Percentiles rank a stretch among this genome's conserved stretches.
Evolutionary conservation across 2,329 filamentous ascomycete species (phyloP).

Genomic region (Colletotrichum sp.): DNA sequence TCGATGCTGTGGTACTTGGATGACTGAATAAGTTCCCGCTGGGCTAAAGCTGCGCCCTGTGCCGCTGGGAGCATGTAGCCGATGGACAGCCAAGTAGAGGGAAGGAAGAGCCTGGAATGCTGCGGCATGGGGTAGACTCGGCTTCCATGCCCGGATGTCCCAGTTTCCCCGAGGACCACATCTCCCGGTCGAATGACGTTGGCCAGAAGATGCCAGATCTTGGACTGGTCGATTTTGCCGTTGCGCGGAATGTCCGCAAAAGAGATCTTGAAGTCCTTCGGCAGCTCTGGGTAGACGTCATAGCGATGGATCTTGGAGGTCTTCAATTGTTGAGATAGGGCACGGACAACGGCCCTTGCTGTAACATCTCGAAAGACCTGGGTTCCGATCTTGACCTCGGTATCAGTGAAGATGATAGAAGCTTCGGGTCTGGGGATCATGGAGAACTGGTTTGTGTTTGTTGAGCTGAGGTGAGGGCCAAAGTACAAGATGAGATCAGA

Average conservation of each 20-base stretch:
- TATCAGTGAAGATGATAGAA: slow-evolving; percentile 31
- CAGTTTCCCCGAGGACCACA: slow-evolving; percentile 62
- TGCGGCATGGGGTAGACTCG: slow-evolving; percentile 55
- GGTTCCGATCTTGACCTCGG: slow-evolving; percentile 18
- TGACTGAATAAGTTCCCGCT: slow-evolving; percentile 43
- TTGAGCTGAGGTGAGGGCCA: slow-evolving; percentile 5
- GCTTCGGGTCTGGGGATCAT: not conserved
- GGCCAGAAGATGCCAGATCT: slow-evolving; percentile 44
- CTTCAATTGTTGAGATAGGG: slow-evolving; percentile 27
- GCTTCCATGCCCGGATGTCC: slow-evolving; percentile 60
- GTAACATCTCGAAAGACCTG: slow-evolving; percentile 34
- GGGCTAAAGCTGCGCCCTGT: slow-evolving; percentile 60
- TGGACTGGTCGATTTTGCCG: slow-evolving; percentile 50
- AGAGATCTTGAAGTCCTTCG: slow-evolving; percentile 24
- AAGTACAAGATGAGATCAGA: slow-evolving; percentile 21
- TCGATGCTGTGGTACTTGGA: slow-evolving; percentile 31
- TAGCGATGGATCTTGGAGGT: slow-evolving; percentile 26
- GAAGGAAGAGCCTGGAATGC: slow-evolving; percentile 51
- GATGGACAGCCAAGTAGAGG: slow-evolving; percentile 63
- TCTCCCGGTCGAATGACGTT: slow-evolving; percentile 49
- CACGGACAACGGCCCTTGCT: slow-evolving; percentile 22
- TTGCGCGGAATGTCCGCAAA: slow-evolving; percentile 24
- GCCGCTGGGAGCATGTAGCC: slow-evolving; percentile 65
- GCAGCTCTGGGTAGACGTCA: slow-evolving; percentile 30
- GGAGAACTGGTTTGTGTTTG: not conserved